Base-by-base conservation (phyloP, 257 asterid species). In the Nicotiana benthamiana region DNA sequence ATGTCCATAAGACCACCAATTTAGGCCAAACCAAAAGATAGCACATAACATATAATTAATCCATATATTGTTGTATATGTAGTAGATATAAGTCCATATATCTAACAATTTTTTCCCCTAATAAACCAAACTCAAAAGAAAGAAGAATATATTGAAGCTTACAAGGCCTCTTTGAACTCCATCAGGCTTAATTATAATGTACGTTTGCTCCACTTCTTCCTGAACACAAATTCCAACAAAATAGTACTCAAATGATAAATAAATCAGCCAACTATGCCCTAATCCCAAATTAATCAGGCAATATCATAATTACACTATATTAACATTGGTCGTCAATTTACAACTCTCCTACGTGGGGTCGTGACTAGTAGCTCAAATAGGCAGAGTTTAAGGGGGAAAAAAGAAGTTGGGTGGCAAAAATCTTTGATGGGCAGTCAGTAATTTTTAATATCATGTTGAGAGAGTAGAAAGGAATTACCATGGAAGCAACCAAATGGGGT, bases 91-190 rank as follows among this genome's bases (percentile, higher is more conserved):
- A n/a, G n/a, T n/a, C n/a, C n/a, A n/a, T n/a, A n/a, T n/a, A n/a
- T n/a, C n/a, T n/a, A n/a, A n/a, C n/a, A n/a, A n/a, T n/a, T n/a
- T n/a, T n/a, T n/a, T n/a, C n/a, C n/a, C 30, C 10, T 32, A 15
- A 20, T 6, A 52, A 76, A 27, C 46, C 30, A 32, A 46, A 81
- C 36, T 17, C 80, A 82, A 80, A 32, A 68, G 72, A 65, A 77
- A 46, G 74, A 22, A 28, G 40, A 79, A 84, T 34, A 82, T 43
- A 46, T n/a, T n/a, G 83, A 86, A 82, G 30, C 97, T 88, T 83
- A 93, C 98, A 81, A 94, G 98, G 16, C 97, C 97, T 79, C 97
- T 94, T 48, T 94, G 98, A 83, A 94, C 93, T 48, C 98, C 98
- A 75, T 94, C 98, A 5, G 98, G 98, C 89, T 93, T 94, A 79